phyloP scores from a whole-genome alignment of 306 rosid species.

The Alnus rubra region DNA sequence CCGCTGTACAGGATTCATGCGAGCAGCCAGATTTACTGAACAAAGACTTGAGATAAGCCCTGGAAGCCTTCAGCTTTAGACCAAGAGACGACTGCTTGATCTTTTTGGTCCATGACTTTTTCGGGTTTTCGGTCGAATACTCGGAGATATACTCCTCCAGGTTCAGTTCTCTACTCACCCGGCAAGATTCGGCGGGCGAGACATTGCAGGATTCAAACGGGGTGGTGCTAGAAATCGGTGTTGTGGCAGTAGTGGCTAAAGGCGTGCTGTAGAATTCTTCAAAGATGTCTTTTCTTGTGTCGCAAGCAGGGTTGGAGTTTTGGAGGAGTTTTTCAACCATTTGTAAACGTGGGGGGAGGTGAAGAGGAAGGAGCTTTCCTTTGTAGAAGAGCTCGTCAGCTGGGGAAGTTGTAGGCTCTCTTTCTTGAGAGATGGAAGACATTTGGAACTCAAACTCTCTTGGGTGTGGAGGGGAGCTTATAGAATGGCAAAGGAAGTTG shows the following conservation, averaged over 20 bases:
- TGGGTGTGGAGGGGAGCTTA: slow-evolving; percentile 44
- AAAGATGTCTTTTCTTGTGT: slow-evolving; percentile 40
- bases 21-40: slow-evolving; percentile 85
- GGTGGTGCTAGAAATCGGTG: slow-evolving; percentile 64
- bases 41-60: slow-evolving; percentile 80
- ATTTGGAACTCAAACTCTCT: slow-evolving; percentile 98
- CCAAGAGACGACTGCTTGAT: slow-evolving; percentile 71
- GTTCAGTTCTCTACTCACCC: slow-evolving; percentile 71
- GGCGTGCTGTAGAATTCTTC: slow-evolving; percentile 83
- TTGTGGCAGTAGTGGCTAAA: slow-evolving; percentile 58
- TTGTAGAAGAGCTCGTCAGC: slow-evolving; percentile 99
- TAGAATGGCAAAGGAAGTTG: slow-evolving; percentile 47
- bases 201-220: slow-evolving; percentile 90
- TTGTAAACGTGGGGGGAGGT: slow-evolving; percentile 85
- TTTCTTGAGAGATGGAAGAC: slow-evolving; percentile 61
- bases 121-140: slow-evolving; percentile 41
- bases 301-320: slow-evolving; percentile 45
- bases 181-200: slow-evolving; percentile 74
- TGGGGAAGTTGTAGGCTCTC: slow-evolving; percentile 76
- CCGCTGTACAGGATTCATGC: slow-evolving; percentile 60
- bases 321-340: slow-evolving; percentile 85
- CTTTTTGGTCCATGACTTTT: slow-evolving; percentile 81
- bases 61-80: slow-evolving; percentile 80
- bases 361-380: slow-evolving; percentile 98
- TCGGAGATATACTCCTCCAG: slow-evolving; percentile 56